Percentiles rank a stretch among this genome's conserved stretches.
These are phyloP conservation scores for Pythium biforme DNA, from an alignment of 352 stramenopile species.

Conservation along the genomic window DNA sequence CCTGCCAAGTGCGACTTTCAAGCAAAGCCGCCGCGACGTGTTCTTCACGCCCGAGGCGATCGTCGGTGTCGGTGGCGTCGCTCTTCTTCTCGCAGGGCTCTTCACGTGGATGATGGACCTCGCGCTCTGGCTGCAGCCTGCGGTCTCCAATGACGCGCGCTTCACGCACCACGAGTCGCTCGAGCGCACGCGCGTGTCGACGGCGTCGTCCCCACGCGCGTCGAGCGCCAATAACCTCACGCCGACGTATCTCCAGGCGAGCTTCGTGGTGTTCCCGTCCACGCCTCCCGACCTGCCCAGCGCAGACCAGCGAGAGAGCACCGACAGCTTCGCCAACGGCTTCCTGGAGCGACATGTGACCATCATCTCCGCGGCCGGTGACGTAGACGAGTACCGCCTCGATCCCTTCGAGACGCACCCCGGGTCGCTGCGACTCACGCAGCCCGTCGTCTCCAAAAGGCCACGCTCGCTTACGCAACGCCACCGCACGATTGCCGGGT, in stretches of 20 bases:
- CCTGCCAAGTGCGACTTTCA: slow-evolving; percentile 32
- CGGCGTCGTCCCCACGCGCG: neutral
- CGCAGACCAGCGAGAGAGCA: neutral
- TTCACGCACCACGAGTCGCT: neutral
- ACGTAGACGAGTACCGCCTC: neutral
- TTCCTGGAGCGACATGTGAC: neutral
- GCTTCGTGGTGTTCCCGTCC: slow-evolving; percentile 4
- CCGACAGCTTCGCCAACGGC: neutral
- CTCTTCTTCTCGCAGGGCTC: slow-evolving; percentile 28
- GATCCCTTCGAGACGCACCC: neutral
- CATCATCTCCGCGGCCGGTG: neutral
- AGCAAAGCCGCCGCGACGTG: slow-evolving; percentile 35
- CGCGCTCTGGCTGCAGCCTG: neutral
- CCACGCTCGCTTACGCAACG: neutral
- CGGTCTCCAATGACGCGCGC: neutral
- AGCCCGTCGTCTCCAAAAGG: slow-evolving; percentile 21
- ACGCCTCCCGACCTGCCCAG: neutral
- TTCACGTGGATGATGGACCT: slow-evolving; percentile 23
- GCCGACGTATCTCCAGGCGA: neutral
- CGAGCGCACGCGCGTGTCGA: neutral
- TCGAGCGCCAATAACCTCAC: neutral
- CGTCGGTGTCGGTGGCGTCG: slow-evolving; percentile 15
- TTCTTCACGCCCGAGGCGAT: slow-evolving; percentile 24
- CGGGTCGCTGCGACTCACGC: neutral
- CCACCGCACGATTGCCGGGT: neutral